Base-by-base conservation (phyloP, 106 monocot species). In the Cymbidium sinense region DNA sequence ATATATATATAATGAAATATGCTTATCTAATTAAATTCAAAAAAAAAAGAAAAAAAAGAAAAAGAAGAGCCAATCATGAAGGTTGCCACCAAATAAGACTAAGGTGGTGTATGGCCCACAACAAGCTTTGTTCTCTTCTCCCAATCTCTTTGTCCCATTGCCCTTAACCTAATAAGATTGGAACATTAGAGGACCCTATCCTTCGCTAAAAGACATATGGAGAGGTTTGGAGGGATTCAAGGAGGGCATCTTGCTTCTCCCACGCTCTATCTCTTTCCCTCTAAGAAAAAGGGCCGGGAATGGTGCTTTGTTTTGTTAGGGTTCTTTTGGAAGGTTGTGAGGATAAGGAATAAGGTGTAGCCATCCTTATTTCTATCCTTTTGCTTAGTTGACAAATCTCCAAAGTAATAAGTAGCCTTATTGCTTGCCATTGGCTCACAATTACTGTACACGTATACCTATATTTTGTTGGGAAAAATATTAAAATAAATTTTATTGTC, bases 221-320 rank as follows among this genome's bases (percentile, higher is more conserved):
- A 71, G 37, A 71, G 37, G 36, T 13, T 36, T 71, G 71, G 71
- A 71, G 71, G 34, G n/a, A 21, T 35, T 39, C 71, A 71, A 36
- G 71, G 71, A 37, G n/a, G 67, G 67, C 28, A 33, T 28, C 67
- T 33, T 67, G 31, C 33, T 67, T 1, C 33, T 31, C 30, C 27
- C 15, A 67, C 0, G n/a, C 67, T 37, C 36, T 21, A 29, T 71
- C 36, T 36, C 19, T 27, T 41, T 44, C 25, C 37, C 71, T 71
- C 10, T 7, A 35, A 47, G 20, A 27, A 44, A 74, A 44, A 6
- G 1, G 23, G n/a, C n/a, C n/a, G n/a, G 47, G 2, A n/a, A 34
- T 74, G 41, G 23, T 74, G 23, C 44, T 41, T 74, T 37, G 37
- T 39, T 43, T 74, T 74, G 74, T 74, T 74, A 25, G 74, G 23